Evolutionary conservation across 306 rosid species (phyloP).

Genomic region (barrel medic (Medicago truncatula)): DNA sequence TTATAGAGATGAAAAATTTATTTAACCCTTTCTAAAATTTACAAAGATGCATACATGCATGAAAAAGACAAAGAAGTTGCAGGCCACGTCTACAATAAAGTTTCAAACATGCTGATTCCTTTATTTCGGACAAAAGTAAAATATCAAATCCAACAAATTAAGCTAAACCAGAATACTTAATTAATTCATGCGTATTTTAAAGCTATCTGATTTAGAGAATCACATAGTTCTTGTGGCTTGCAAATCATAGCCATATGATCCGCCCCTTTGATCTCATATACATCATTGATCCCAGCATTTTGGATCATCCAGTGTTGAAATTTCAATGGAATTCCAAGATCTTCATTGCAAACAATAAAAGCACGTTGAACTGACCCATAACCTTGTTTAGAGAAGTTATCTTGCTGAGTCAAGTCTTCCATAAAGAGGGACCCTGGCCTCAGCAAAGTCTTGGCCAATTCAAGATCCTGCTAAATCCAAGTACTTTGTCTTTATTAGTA

Average conservation of each 20-base stretch:
- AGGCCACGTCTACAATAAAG: not conserved
- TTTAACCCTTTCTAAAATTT: no score
- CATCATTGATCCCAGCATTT: constrained; percentile 47
- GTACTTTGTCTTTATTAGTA: not conserved
- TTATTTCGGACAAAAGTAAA: not conserved
- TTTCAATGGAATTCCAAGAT: constrained; percentile 37
- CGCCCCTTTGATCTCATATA: constrained; percentile 58
- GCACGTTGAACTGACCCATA: constrained; percentile 56
- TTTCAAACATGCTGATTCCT: not conserved
- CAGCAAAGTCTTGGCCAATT: constrained; percentile 43
- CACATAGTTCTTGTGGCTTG: constrained; percentile 49
- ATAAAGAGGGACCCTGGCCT: constrained; percentile 56
- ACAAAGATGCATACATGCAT: not conserved
- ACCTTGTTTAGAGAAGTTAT: constrained; percentile 45
- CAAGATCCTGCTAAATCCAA: constrained; percentile 59
- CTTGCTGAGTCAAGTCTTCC: constrained; percentile 50
- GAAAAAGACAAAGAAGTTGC: not conserved
- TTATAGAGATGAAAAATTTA: no score
- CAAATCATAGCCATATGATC: constrained; percentile 60
- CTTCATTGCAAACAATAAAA: constrained; percentile 48
- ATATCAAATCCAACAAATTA: not conserved
- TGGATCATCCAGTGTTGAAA: constrained; percentile 64
- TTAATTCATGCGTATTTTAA: constrained; percentile 21
- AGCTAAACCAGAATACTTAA: not conserved
- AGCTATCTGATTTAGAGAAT: constrained; percentile 57